phyloP scores from a whole-genome alignment of 2,329 filamentous ascomycete species.

The Juglanconis sp. region DNA sequence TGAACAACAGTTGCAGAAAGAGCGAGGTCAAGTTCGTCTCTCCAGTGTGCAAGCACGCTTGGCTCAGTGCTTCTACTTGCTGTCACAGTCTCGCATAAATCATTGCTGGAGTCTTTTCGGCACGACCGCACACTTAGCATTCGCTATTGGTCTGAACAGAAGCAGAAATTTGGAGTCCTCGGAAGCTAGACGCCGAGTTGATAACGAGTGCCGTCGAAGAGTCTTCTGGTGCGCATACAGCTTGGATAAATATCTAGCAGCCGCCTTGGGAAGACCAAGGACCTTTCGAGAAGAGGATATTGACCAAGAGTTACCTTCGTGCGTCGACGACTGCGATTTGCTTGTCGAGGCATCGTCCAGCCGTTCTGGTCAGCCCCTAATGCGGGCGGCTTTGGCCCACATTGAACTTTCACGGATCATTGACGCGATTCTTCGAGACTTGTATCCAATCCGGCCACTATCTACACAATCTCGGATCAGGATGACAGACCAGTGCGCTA shows the following conservation, averaged over 20 bases:
- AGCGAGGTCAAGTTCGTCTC: constrained; percentile 35
- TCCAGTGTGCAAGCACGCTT: constrained; percentile 40
- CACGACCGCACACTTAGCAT: constrained; percentile 35
- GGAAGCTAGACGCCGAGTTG: constrained; percentile 28
- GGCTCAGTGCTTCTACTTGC: constrained; percentile 40
- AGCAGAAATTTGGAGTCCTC: constrained; percentile 23
- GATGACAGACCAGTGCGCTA: constrained; percentile 27
- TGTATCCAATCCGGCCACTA: constrained; percentile 35
- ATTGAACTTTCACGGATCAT: constrained; percentile 35
- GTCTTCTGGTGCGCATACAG: constrained; percentile 65
- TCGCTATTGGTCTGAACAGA: constrained; percentile 38
- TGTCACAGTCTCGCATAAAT: constrained; percentile 43
- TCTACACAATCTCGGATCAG: constrained; percentile 24
- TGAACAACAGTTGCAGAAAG: constrained; percentile 35
- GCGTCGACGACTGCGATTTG: constrained; percentile 53
- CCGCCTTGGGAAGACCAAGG: constrained; percentile 57
- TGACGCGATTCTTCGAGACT: constrained; percentile 30
- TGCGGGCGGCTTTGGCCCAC: constrained; percentile 34
- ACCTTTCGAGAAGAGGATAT: constrained; percentile 64
- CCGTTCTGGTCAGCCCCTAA: constrained; percentile 24
- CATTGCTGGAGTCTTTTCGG: constrained; percentile 47
- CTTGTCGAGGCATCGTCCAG: background rate
- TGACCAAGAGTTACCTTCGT: constrained; percentile 55
- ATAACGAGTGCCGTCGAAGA: constrained; percentile 36
- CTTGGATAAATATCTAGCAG: constrained; percentile 62